Evolutionary conservation across 257 asterid species (phyloP).

Genomic region (Solanum raphanifolium): DNA sequence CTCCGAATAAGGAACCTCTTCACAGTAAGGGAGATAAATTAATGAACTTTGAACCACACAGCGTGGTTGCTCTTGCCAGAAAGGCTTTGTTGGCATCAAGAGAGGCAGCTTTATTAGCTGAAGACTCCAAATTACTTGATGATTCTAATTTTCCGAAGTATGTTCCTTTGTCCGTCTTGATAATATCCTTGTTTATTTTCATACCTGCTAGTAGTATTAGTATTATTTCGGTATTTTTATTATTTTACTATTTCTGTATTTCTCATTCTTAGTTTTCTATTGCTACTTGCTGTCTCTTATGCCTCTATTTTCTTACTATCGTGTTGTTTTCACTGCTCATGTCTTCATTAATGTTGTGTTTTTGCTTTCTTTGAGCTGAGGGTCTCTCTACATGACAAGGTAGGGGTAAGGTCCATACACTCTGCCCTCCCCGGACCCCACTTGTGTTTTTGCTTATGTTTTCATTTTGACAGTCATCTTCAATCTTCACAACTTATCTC

Average conservation of each 20-base stretch:
- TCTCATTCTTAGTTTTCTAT: neutral
- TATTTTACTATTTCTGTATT: neutral
- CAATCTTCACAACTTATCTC: neutral
- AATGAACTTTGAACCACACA: conserved; percentile 35
- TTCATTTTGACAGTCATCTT: neutral
- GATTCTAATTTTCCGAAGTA: conserved; percentile 31
- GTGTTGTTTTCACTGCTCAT: neutral
- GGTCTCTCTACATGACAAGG: neutral
- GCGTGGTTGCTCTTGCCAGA: conserved; percentile 56
- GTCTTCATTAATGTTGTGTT: neutral
- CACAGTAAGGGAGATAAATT: conserved; percentile 14
- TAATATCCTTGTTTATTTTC: neutral
- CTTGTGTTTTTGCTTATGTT: neutral
- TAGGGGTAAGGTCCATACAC: neutral
- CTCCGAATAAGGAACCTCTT: conserved; percentile 7
- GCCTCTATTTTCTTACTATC: neutral
- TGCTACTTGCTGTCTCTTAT: neutral
- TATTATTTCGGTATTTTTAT: neutral
- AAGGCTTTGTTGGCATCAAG: conserved; percentile 69
- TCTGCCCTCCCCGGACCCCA: neutral
- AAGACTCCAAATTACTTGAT: conserved; percentile 32
- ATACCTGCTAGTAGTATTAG: neutral
- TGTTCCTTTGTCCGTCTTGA: conserved; percentile 1
- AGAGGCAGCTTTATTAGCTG: conserved; percentile 51
- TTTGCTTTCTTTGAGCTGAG: neutral